Conservation (phyloP, 768 basidiomycete genomes). For the Boletus rubescentipes region DNA sequence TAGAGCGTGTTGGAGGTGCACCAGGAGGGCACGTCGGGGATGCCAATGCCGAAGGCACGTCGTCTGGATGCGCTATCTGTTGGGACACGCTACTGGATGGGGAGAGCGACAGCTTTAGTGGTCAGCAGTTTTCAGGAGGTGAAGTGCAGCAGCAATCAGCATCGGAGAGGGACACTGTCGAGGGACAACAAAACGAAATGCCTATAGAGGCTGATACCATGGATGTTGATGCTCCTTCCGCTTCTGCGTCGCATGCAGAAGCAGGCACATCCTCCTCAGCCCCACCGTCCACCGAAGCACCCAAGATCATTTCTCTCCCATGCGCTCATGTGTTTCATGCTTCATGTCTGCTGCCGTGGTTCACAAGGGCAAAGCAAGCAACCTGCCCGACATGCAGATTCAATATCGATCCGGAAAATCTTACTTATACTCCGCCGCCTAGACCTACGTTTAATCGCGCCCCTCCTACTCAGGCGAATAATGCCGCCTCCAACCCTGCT, state of each 20-base stretch:
- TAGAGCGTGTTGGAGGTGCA: constrained; percentile 50
- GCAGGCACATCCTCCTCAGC: constrained; percentile 6
- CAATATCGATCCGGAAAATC: constrained; percentile 75
- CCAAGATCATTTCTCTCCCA: constrained; percentile 65
- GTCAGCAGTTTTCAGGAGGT: constrained; percentile 11
- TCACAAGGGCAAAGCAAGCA: constrained; percentile 72
- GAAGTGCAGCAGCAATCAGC: constrained; percentile 2
- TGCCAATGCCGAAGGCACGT: constrained; percentile 33
- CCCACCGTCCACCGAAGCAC: constrained; percentile 20
- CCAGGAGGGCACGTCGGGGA: constrained; percentile 33
- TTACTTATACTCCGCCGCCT: constrained; percentile 45
- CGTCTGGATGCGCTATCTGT: constrained; percentile 67
- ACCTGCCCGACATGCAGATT: constrained; percentile 85
- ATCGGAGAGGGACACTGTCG: neutral
- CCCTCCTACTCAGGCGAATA: constrained; percentile 13
- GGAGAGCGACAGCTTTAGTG: constrained; percentile 38
- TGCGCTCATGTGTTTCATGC: constrained; percentile 84
- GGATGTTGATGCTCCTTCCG: constrained; percentile 19
- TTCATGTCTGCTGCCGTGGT: constrained; percentile 79
- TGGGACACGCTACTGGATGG: constrained; percentile 64
- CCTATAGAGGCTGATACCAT: constrained; percentile 11
- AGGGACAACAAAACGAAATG: constrained; percentile 7
- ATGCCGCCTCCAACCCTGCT: constrained; percentile 12
- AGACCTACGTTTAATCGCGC: constrained; percentile 19
- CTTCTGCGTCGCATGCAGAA: constrained; percentile 12